Percentiles rank a stretch among this genome's conserved stretches.
Evolutionary conservation across 192 early-diverging fungal species (phyloP).

Genomic region (Umbelopsis vinacea): DNA sequence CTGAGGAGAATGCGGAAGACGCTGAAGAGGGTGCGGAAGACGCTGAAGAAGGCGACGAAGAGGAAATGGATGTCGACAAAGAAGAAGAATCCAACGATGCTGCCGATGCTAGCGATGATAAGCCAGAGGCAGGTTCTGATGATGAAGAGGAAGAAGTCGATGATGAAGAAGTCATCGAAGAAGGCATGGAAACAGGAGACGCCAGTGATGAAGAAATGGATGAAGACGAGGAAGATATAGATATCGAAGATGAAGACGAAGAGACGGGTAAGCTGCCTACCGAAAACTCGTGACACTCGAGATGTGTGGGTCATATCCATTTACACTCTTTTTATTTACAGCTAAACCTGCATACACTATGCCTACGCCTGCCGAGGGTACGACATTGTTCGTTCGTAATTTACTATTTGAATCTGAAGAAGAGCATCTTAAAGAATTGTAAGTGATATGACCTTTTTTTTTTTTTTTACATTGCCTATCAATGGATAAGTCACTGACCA

Average conservation of each 20-base stretch:
- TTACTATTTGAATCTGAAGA: constrained; percentile 90
- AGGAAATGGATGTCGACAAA: constrained; percentile 34
- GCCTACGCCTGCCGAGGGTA: constrained; percentile 57
- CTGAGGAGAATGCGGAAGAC: constrained; percentile 61
- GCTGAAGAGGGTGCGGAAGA: constrained; percentile 44
- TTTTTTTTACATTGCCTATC: neutral
- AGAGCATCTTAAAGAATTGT: constrained; percentile 66
- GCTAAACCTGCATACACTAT: constrained; percentile 15
- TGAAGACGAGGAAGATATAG: constrained; percentile 28
- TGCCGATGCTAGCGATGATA: constrained; percentile 23
- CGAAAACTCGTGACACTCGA: too few species aligned
- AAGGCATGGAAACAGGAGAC: constrained; percentile 32
- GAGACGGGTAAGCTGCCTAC: neutral
- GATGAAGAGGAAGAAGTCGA: constrained; percentile 52
- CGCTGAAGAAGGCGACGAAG: constrained; percentile 43
- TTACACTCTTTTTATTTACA: neutral
- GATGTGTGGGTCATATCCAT: too few species aligned
- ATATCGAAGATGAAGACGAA: constrained; percentile 36
- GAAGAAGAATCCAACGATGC: constrained; percentile 44
- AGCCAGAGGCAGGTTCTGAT: constrained; percentile 22
- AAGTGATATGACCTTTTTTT: constrained; percentile 7
- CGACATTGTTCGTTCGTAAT: constrained; percentile 94
- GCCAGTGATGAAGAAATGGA: constrained; percentile 40
- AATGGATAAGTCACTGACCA: neutral
- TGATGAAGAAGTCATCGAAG: constrained; percentile 34